Conservation (phyloP, 495 filamentous ascomycete genomes). For the Aspergillus olivimuriae region DNA sequence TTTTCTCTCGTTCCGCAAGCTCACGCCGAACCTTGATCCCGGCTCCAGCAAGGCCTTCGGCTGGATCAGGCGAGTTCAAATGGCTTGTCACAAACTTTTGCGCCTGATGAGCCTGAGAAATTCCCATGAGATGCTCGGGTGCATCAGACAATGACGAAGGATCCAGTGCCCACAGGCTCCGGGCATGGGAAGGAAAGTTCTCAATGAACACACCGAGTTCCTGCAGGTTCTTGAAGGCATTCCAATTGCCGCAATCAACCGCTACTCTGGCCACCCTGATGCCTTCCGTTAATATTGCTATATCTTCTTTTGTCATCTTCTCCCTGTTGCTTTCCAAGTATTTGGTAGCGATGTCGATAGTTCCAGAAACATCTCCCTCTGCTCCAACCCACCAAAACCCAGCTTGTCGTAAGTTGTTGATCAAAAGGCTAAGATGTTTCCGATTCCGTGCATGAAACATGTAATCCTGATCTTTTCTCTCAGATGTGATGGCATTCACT, state of each 20-base stretch:
- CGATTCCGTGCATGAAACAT: slow-evolving; percentile 74
- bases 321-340: slow-evolving; percentile 54
- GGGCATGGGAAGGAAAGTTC: slow-evolving; percentile 47
- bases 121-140: slow-evolving; percentile 40
- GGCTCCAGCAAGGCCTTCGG: slow-evolving; percentile 43
- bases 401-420: slow-evolving; percentile 77
- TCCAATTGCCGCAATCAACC: slow-evolving; percentile 54
- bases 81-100: slow-evolving; percentile 54
- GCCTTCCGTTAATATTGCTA: slow-evolving; percentile 51
- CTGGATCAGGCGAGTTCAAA: slow-evolving; percentile 39
- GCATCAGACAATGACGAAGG: slow-evolving; percentile 13
- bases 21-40: slow-evolving; percentile 37
- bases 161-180: slow-evolving; percentile 60
- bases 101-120: slow-evolving; percentile 50
- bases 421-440: slow-evolving; percentile 55
- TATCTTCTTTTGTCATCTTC: slow-evolving; percentile 52
- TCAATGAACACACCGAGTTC: slow-evolving; percentile 72
- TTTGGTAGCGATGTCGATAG: slow-evolving; percentile 54
- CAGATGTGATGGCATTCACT: slow-evolving; percentile 85
- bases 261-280: slow-evolving; percentile 57
- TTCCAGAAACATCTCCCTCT: slow-evolving; percentile 53
- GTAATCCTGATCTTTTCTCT: slow-evolving; percentile 76
- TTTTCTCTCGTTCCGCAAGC: slow-evolving; percentile 19
- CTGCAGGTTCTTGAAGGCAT: slow-evolving; percentile 57
- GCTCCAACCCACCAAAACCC: slow-evolving; percentile 88